These are phyloP conservation scores for Solioccasus polychromus DNA, from an alignment of 768 basidiomycete genomes.

Conservation along the genomic window DNA sequence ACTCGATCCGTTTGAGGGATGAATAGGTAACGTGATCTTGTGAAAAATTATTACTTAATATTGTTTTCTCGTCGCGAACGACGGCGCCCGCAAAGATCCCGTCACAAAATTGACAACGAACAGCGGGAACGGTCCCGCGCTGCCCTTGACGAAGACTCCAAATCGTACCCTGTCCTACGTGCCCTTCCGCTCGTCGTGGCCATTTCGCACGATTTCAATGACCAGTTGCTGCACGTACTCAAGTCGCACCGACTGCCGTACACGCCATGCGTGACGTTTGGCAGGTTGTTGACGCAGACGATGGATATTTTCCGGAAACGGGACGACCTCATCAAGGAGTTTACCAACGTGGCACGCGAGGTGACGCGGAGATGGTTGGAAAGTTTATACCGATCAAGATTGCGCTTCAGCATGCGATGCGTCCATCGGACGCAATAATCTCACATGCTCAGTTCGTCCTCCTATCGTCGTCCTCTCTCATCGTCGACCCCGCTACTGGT, in stretches of 20 bases:
- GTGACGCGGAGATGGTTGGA: constrained; percentile 87
- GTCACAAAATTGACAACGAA: no score
- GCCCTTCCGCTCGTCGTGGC: constrained; percentile 97
- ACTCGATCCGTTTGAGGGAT: no score
- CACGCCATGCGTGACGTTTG: constrained; percentile 92
- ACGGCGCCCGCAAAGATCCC: no score
- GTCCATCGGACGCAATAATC: no score
- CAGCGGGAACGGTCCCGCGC: no score
- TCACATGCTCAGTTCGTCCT: no score
- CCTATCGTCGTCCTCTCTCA: no score
- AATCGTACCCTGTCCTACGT: constrained; percentile 93
- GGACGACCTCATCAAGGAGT: constrained; percentile 90
- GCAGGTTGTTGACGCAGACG: constrained; percentile 73
- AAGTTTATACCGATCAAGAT: constrained; percentile 98
- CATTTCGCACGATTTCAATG: constrained; percentile 96
- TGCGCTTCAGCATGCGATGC: constrained; percentile 82
- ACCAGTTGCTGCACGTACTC: constrained; percentile 87
- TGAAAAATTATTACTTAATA: no score
- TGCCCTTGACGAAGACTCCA: no score
- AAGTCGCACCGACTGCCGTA: constrained; percentile 91
- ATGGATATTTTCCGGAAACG: constrained; percentile 80
- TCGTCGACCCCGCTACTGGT: no score
- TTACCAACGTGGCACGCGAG: constrained; percentile 90
- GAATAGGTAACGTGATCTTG: no score
- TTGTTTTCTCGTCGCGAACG: no score